phyloP scores from a whole-genome alignment of 257 asterid genomes.

The Anisodus tanguticus region DNA sequence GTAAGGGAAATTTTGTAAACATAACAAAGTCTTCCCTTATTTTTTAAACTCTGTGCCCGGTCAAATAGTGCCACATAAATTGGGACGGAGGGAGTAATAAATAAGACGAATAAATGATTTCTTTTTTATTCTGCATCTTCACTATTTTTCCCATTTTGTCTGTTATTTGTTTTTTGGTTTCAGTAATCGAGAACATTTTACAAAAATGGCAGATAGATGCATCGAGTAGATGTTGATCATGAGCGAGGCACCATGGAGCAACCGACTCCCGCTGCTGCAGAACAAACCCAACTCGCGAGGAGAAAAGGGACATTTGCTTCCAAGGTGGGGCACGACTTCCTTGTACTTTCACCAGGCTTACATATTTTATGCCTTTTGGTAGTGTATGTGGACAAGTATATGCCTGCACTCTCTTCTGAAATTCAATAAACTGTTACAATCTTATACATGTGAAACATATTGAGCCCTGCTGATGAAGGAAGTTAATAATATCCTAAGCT shows the following conservation, averaged over 20 bases:
- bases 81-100: too few species aligned
- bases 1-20: too few species aligned
- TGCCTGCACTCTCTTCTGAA: slow-evolving; percentile 19
- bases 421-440: background rate
- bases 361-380: slow-evolving; percentile 14
- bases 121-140: too few species aligned
- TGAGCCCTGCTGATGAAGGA: background rate
- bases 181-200: background rate
- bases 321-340: slow-evolving; percentile 47
- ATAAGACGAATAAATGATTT: too few species aligned
- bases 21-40: too few species aligned
- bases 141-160: background rate
- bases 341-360: slow-evolving; percentile 25
- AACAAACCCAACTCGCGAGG: slow-evolving; percentile 35
- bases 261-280: slow-evolving; percentile 41
- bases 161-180: background rate
- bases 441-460: background rate
- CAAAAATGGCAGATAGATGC: slow-evolving; percentile 57
- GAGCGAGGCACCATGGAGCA: slow-evolving; percentile 49
- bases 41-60: too few species aligned
- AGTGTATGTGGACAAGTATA: background rate
- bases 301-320: slow-evolving; percentile 38
- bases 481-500: slow-evolving; percentile 17
- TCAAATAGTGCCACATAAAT: too few species aligned
- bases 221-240: slow-evolving; percentile 50